phyloP scores from a whole-genome alignment of 371 early-diverging fungal species.

The Mortierella sp. region DNA sequence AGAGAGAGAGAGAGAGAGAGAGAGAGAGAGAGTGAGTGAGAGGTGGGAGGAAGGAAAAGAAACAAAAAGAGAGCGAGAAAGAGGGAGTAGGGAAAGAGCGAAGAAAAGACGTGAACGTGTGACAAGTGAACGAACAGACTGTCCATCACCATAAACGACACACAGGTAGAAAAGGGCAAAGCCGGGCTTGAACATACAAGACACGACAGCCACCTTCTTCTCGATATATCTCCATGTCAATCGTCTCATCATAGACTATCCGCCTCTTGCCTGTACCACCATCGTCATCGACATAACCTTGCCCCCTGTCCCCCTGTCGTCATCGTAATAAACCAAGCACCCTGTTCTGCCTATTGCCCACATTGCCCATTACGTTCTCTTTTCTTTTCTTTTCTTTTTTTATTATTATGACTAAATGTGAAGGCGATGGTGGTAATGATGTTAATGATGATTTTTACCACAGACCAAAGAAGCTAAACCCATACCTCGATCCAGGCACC shows the following conservation, averaged over 20 bases:
- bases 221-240: too few species aligned
- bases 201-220: not conserved
- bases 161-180: not conserved
- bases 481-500: conserved; percentile 45
- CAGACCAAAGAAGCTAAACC: conserved; percentile 34
- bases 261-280: not conserved
- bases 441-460: conserved; percentile 22
- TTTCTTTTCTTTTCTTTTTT: not conserved
- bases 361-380: not conserved
- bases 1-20: too few species aligned
- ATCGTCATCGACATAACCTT: conserved; percentile 4
- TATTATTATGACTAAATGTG: not conserved
- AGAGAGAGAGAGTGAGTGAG: too few species aligned
- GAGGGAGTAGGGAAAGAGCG: not conserved
- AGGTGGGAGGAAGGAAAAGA: too few species aligned
- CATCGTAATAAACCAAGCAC: not conserved
- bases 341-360: not conserved
- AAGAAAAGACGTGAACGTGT: not conserved
- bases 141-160: too few species aligned
- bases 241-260: not conserved
- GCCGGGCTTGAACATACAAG: not conserved
- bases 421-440: not conserved
- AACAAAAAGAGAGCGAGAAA: not conserved
- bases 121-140: too few species aligned
- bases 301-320: not conserved